Evolutionary conservation across 129 eudicot species (phyloP).

Genomic region (Artemisia annua): DNA sequence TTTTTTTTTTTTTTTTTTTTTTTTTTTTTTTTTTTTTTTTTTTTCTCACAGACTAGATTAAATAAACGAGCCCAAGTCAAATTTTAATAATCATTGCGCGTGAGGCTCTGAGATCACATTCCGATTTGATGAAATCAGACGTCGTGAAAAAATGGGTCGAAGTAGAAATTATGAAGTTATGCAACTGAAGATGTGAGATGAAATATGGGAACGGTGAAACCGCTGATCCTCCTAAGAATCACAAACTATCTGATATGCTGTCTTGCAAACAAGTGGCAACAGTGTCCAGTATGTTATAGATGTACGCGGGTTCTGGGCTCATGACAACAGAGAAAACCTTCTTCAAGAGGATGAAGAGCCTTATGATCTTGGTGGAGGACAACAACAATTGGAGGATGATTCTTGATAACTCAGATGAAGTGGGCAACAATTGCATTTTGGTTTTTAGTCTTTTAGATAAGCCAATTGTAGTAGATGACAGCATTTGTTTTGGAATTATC

Average conservation of each 20-base stretch:
- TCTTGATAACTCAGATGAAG: no score
- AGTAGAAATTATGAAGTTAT: slow-evolving; percentile 77
- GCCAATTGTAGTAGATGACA: no score
- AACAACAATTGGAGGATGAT: no score
- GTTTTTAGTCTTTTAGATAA: no score
- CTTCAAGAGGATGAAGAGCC: slow-evolving; percentile 94
- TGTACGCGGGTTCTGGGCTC: slow-evolving; percentile 96
- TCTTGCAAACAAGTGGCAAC: slow-evolving; percentile 87
- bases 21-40: neutral
- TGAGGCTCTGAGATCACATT: neutral
- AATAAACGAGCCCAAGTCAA: neutral
- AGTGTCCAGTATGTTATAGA: slow-evolving; percentile 90
- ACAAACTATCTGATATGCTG: slow-evolving; percentile 65
- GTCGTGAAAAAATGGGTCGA: slow-evolving; percentile 92
- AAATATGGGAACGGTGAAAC: slow-evolving; percentile 98
- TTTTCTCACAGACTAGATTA: neutral
- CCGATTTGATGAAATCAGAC: slow-evolving; percentile 41
- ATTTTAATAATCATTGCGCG: no score
- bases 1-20: neutral
- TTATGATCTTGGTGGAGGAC: slow-evolving; percentile 14
- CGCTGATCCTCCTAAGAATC: slow-evolving; percentile 66
- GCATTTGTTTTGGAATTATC: no score
- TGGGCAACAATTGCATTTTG: no score
- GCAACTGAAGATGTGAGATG: slow-evolving; percentile 94
- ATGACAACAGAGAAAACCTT: slow-evolving; percentile 90